phyloP scores from a whole-genome alignment of 2,329 filamentous ascomycete species.

The Erysiphe pulchra region DNA sequence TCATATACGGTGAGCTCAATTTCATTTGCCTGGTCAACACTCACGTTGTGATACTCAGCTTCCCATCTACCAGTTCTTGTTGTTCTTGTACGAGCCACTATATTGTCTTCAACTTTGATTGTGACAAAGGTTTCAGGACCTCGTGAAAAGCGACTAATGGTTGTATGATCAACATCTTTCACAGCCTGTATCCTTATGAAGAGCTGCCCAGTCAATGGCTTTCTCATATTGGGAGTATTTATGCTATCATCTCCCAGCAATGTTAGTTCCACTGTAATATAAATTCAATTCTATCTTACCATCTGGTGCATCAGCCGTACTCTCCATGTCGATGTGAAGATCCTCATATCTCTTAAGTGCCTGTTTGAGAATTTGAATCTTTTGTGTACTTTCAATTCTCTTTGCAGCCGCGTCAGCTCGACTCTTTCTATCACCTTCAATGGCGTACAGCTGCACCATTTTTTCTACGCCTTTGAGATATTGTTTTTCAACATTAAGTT shows the following conservation, averaged over 20 bases:
- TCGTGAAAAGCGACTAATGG: conserved; percentile 57
- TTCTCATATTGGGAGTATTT: conserved; percentile 80
- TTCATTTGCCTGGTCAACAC: conserved; percentile 96
- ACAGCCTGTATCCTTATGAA: conserved; percentile 69
- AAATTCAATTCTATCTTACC: conserved; percentile 26
- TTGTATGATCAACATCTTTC: conserved; percentile 81
- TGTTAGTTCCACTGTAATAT: conserved; percentile 1
- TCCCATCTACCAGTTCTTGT: conserved; percentile 79
- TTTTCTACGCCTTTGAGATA: conserved; percentile 98
- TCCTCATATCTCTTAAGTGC: conserved; percentile 93
- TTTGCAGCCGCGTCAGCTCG: conserved; percentile 74
- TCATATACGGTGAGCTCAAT: conserved; percentile 96
- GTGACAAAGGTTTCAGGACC: conserved; percentile 89
- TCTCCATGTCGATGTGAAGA: conserved; percentile 79
- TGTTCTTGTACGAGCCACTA: conserved; percentile 67
- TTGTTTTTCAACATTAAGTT: conserved; percentile 94
- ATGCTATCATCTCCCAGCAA: conserved; percentile 60
- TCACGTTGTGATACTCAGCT: conserved; percentile 71
- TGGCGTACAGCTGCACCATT: conserved; percentile 92
- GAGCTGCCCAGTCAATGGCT: conserved; percentile 80
- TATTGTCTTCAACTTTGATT: conserved; percentile 85
- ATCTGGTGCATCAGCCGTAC: conserved; percentile 45
- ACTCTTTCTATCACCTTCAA: conserved; percentile 93
- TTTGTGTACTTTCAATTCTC: conserved; percentile 86
- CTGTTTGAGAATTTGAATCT: conserved; percentile 87